These are phyloP conservation scores for Metschnikowia hibisci DNA, from an alignment of 805 yeast genomes.

Conservation along the genomic window DNA sequence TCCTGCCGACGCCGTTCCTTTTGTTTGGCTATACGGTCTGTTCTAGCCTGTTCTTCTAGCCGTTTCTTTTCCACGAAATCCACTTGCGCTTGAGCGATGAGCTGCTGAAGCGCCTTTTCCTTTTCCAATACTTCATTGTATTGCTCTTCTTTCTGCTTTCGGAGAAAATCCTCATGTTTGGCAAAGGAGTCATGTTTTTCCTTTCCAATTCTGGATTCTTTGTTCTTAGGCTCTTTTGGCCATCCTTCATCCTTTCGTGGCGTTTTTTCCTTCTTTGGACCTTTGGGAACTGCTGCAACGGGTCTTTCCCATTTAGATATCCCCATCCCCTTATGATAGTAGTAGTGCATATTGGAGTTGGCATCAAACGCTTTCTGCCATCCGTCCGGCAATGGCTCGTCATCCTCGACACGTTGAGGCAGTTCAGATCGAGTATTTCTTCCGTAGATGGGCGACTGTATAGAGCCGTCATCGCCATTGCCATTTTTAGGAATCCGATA, in stretches of 20 bases:
- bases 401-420: conserved; percentile 18
- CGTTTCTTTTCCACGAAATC: conserved; percentile 29
- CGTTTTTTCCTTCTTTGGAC: conserved; percentile 21
- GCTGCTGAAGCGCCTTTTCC: conserved; percentile 33
- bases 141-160: conserved; percentile 30
- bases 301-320: conserved; percentile 64
- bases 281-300: conserved; percentile 28
- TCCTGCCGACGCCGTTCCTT: conserved; percentile 16
- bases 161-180: conserved; percentile 34
- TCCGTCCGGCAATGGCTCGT: conserved; percentile 49
- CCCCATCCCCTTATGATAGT: conserved; percentile 47
- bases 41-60: conserved; percentile 21
- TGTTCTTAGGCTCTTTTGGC: background rate
- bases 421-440: conserved; percentile 14
- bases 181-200: conserved; percentile 22
- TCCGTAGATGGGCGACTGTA: conserved; percentile 13
- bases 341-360: conserved; percentile 45
- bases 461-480: conserved; percentile 5
- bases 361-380: conserved; percentile 60
- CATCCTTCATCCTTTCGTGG: conserved; percentile 8
- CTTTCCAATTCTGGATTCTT: background rate
- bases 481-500: conserved; percentile 72
- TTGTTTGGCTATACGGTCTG: conserved; percentile 21
- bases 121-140: conserved; percentile 32
- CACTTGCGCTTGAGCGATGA: conserved; percentile 32